A percentile compares a stretch with the other conserved stretches of the same genome.
These are phyloP conservation scores for Periconia macrospinosa DNA, from an alignment of 2,329 filamentous ascomycete species.

Conservation along the genomic window DNA sequence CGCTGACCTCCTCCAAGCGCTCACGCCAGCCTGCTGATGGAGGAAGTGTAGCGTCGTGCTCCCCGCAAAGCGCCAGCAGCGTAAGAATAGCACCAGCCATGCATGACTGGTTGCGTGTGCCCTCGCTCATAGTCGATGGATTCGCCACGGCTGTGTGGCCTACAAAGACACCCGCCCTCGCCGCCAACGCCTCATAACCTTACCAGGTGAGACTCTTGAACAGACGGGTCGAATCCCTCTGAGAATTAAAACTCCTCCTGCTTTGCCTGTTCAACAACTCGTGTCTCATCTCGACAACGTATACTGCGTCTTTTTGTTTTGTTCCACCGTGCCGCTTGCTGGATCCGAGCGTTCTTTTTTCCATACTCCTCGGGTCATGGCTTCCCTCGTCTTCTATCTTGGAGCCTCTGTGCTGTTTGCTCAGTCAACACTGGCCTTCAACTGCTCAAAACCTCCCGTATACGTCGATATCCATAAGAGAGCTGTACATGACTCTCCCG, in stretches of 20 bases:
- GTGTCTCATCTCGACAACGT: constrained; percentile 2
- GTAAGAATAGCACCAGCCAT: constrained; percentile 30
- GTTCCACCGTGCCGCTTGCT: constrained; percentile 26
- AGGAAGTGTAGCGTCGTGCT: too few relatives aligned
- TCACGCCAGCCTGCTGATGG: too few relatives aligned
- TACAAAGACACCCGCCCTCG: constrained; percentile 37
- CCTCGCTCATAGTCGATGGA: too few relatives aligned
- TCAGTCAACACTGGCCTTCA: constrained; percentile 41
- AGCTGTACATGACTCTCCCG: constrained; percentile 42
- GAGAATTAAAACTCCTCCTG: constrained; percentile 9
- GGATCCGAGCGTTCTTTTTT: constrained; percentile 25
- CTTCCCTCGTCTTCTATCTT: constrained; percentile 26
- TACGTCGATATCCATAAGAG: constrained; percentile 51
- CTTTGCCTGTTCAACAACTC: constrained; percentile 10
- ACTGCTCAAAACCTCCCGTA: constrained; percentile 44
- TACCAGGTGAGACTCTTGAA: constrained; percentile 24
- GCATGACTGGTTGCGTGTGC: constrained; percentile 27
- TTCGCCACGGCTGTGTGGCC: constrained; percentile 28
- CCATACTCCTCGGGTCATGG: constrained; percentile 24
- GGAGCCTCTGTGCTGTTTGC: constrained; percentile 36
- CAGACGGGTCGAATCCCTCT: constrained; percentile 11
- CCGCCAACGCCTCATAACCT: constrained; percentile 16
- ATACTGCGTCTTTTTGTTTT: constrained; percentile 7
- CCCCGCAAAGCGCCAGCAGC: too few relatives aligned
- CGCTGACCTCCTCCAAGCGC: background rate